phyloP scores from a whole-genome alignment of 2,329 filamentous ascomycete genomes.

The Lecanicillium sp. region DNA sequence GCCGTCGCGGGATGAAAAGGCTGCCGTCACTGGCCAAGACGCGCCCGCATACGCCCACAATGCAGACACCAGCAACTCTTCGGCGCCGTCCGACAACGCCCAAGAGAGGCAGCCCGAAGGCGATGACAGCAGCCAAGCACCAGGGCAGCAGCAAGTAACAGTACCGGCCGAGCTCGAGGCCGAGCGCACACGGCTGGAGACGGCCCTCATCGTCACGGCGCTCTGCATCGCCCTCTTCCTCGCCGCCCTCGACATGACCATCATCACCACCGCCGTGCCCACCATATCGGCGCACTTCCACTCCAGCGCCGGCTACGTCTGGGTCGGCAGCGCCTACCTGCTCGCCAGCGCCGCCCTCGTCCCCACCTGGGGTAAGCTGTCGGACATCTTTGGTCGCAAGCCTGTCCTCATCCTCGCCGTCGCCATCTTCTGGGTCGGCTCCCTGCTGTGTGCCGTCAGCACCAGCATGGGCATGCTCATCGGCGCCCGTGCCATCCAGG shows the following conservation, averaged over 20 bases:
- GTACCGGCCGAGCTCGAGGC: conserved; percentile 20
- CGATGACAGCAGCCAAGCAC: neutral
- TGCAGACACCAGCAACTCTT: neutral
- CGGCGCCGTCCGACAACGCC: conserved; percentile 1
- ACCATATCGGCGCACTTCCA: conserved; percentile 57
- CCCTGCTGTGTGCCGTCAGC: conserved; percentile 44
- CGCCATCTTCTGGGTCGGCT: conserved; percentile 46
- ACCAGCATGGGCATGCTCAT: conserved; percentile 45
- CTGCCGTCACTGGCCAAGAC: neutral
- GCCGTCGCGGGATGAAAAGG: neutral
- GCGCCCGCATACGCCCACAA: neutral
- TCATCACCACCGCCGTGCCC: conserved; percentile 60
- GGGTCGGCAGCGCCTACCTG: conserved; percentile 70
- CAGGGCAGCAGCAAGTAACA: no score
- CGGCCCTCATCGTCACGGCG: conserved; percentile 30
- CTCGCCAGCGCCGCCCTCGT: conserved; percentile 60
- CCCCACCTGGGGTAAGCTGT: conserved; percentile 62
- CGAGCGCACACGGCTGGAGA: conserved; percentile 29
- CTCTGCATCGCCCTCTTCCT: conserved; percentile 41
- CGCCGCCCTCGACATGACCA: conserved; percentile 50
- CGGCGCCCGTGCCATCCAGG: conserved; percentile 48
- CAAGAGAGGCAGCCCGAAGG: neutral
- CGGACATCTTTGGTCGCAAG: conserved; percentile 53
- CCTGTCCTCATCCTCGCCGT: conserved; percentile 43
- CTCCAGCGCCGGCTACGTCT: conserved; percentile 64